Evolutionary conservation across 805 yeast genomes (phyloP).

Genomic region (Saturnispora bothae): DNA sequence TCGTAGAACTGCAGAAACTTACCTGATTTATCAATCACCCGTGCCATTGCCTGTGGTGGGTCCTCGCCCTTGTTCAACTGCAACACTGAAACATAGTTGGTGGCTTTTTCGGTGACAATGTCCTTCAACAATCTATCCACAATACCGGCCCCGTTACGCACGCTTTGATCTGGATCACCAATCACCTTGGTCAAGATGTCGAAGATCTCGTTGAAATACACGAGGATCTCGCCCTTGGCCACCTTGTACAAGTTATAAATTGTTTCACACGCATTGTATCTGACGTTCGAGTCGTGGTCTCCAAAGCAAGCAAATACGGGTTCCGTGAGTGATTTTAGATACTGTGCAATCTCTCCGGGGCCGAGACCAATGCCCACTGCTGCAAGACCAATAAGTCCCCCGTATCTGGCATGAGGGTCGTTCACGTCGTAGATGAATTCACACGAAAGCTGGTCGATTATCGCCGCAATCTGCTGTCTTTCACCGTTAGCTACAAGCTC

Average conservation of each 20-base stretch:
- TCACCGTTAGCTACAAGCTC: conserved; percentile 51
- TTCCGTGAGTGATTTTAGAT: conserved; percentile 75
- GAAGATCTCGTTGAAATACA: conserved; percentile 88
- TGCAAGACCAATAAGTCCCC: conserved; percentile 92
- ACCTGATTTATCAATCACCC: conserved; percentile 42
- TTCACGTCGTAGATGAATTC: conserved; percentile 77
- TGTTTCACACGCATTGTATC: conserved; percentile 95
- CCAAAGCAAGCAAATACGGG: conserved; percentile 94
- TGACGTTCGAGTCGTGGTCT: conserved; percentile 93
- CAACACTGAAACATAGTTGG: conserved; percentile 71
- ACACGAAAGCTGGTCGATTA: conserved; percentile 64
- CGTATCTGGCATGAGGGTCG: conserved; percentile 83
- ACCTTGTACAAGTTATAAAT: conserved; percentile 93
- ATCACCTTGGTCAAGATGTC: conserved; percentile 85
- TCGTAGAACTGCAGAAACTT: conserved; percentile 50
- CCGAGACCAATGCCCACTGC: conserved; percentile 94
- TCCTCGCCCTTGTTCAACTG: conserved; percentile 26
- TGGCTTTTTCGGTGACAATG: conserved; percentile 88
- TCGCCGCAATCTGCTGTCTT: conserved; percentile 41
- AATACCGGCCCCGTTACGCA: conserved; percentile 90
- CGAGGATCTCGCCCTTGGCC: conserved; percentile 86
- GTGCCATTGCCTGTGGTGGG: conserved; percentile 26
- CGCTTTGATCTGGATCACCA: conserved; percentile 84
- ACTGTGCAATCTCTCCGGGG: conserved; percentile 67
- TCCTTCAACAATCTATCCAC: conserved; percentile 86